phyloP scores from a whole-genome alignment of 495 filamentous ascomycete species.

The Aspergillus bridgeri region DNA sequence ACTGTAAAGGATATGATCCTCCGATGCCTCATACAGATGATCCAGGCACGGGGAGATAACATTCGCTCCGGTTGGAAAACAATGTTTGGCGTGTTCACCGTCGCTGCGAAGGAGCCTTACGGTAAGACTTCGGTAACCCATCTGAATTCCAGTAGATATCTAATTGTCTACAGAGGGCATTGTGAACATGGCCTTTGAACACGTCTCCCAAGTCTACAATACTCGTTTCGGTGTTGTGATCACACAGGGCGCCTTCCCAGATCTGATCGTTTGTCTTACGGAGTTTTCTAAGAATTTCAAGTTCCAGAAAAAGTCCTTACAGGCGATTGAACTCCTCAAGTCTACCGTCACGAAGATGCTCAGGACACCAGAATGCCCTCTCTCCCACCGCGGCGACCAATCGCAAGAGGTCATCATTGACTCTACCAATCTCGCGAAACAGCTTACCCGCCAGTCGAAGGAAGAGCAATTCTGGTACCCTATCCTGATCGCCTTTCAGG shows the following conservation, averaged over 20 bases:
- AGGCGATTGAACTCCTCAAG: slow-evolving; percentile 93
- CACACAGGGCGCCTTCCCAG: slow-evolving; percentile 92
- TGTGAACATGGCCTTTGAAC: slow-evolving; percentile 93
- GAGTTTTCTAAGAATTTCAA: slow-evolving; percentile 97
- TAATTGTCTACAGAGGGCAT: slow-evolving; percentile 68
- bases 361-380: slow-evolving; percentile 89
- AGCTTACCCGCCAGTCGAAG: slow-evolving; percentile 59
- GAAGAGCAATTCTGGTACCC: slow-evolving; percentile 99
- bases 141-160: slow-evolving; percentile 3
- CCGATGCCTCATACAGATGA: slow-evolving; percentile 97
- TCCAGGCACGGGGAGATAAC: slow-evolving; percentile 91
- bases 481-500: slow-evolving; percentile 95
- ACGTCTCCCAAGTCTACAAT: slow-evolving; percentile 96
- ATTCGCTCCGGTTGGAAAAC: slow-evolving; percentile 98
- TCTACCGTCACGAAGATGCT: slow-evolving; percentile 91
- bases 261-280: slow-evolving; percentile 92
- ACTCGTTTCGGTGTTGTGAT: slow-evolving; percentile 95
- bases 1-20: slow-evolving; percentile 97
- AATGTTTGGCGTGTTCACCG: slow-evolving; percentile 98
- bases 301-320: slow-evolving; percentile 96
- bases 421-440: slow-evolving; percentile 46
- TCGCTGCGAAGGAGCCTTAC: slow-evolving; percentile 88
- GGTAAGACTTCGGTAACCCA: slow-evolving; percentile 38
- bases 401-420: slow-evolving; percentile 41
- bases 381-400: slow-evolving; percentile 57